Evolutionary conservation across 1,284 basidiomycete species (phyloP).

Genomic region (Mycena sp.): DNA sequence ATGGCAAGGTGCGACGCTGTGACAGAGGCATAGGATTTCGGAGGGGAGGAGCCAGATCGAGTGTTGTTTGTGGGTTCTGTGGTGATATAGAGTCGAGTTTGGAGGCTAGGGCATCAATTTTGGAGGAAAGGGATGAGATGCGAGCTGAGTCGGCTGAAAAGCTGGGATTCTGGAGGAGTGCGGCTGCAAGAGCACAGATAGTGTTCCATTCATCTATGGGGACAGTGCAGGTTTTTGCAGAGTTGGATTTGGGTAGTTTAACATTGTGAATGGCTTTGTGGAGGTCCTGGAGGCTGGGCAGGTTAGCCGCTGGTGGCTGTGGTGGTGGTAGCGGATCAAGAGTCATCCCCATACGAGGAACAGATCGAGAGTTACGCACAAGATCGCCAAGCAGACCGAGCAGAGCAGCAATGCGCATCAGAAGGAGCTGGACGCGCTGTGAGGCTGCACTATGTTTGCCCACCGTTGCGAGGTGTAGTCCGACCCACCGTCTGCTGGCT

Average conservation of each 20-base stretch:
- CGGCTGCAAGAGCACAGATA: background rate
- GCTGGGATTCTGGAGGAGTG: too few relatives aligned
- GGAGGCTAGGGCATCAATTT: background rate
- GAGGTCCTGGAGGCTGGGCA: background rate
- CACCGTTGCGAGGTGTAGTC: too few relatives aligned
- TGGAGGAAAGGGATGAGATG: background rate
- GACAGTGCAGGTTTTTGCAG: background rate
- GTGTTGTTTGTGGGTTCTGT: slow-evolving; percentile 1
- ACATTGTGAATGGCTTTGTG: slow-evolving; percentile 1
- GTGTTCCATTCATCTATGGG: background rate
- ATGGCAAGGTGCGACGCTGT: background rate
- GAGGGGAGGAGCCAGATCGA: background rate
- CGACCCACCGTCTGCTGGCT: too few relatives aligned
- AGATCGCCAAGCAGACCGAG: background rate
- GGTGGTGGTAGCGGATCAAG: too few relatives aligned
- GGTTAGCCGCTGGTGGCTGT: background rate
- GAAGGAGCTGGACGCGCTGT: background rate
- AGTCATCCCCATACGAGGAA: too few relatives aligned
- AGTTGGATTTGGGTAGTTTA: too few relatives aligned
- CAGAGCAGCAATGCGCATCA: background rate
- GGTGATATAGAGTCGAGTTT: background rate
- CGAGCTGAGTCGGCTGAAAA: too few relatives aligned
- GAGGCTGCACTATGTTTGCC: background rate
- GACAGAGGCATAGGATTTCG: background rate
- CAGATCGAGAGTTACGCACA: background rate